Conservation (phyloP, 441 rosid species). For the Adansonia gregorii region DNA sequence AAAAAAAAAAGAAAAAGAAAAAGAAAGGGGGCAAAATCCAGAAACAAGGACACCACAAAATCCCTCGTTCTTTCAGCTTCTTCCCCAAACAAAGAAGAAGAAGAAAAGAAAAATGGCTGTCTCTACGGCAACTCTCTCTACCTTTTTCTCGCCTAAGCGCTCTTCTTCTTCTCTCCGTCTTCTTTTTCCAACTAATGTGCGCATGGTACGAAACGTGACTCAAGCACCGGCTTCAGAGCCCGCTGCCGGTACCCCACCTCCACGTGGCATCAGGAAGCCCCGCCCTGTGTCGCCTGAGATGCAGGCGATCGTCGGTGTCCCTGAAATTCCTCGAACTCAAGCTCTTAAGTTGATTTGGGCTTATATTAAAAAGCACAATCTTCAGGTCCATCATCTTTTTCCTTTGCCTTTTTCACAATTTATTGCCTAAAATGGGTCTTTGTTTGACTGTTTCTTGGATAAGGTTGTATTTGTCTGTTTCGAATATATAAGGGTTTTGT, state of each 20-base stretch:
- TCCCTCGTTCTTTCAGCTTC: constrained; percentile 21
- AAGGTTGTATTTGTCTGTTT: too few relatives aligned
- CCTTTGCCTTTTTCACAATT: neutral
- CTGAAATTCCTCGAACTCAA: constrained; percentile 83
- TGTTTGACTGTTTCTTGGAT: neutral
- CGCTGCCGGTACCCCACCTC: constrained; percentile 50
- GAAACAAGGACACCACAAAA: constrained; percentile 42
- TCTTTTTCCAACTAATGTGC: constrained; percentile 33
- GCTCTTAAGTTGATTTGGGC: constrained; percentile 87
- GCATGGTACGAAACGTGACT: constrained; percentile 45
- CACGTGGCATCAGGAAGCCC: constrained; percentile 84
- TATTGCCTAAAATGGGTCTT: neutral
- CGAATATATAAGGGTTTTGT: too few relatives aligned
- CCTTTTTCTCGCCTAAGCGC: constrained; percentile 43
- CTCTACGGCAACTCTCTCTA: constrained; percentile 51
- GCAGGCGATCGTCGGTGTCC: constrained; percentile 76
- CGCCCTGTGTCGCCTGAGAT: constrained; percentile 80
- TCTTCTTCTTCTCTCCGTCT: constrained; percentile 25
- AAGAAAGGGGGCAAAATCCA: neutral
- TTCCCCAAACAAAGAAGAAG: neutral
- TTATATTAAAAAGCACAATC: constrained; percentile 77
- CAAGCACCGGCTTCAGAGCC: constrained; percentile 61
- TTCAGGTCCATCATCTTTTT: constrained; percentile 56
- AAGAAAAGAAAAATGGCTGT: constrained; percentile 45
- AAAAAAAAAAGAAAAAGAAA: neutral